Percentiles rank a stretch among this genome's conserved stretches.
These are phyloP conservation scores for Schizosaccharomyces versatilis DNA, from an alignment of 1,139 yeast genomes.

Conservation along the genomic window DNA sequence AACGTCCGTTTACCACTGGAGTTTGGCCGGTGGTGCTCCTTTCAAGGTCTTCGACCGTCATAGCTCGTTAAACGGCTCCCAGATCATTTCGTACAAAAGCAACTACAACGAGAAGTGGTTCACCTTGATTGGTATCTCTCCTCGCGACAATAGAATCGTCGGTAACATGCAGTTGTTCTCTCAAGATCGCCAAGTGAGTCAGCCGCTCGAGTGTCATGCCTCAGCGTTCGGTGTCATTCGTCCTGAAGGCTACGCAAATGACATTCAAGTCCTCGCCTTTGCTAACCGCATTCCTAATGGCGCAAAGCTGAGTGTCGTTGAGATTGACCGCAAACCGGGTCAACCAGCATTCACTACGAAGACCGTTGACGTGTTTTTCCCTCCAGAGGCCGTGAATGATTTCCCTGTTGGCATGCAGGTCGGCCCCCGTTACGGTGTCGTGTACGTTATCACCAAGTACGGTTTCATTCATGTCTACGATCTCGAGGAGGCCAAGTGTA, in stretches of 20 bases:
- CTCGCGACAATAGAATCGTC: conserved; percentile 82
- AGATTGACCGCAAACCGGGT: conserved; percentile 77
- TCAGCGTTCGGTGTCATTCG: conserved; percentile 64
- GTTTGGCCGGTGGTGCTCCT: conserved; percentile 62
- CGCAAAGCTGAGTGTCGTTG: conserved; percentile 78
- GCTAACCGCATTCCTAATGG: conserved; percentile 72
- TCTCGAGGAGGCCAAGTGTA: conserved; percentile 72
- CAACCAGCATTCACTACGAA: conserved; percentile 77
- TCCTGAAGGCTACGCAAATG: conserved; percentile 49
- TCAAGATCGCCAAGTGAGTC: conserved; percentile 73
- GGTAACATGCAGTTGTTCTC: conserved; percentile 91
- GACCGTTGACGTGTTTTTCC: conserved; percentile 82
- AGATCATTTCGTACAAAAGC: conserved; percentile 75
- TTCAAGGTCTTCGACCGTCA: conserved; percentile 64
- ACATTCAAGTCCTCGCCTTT: conserved; percentile 69
- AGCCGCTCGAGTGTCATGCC: conserved; percentile 95
- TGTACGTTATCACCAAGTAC: conserved; percentile 76
- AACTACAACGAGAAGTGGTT: conserved; percentile 76
- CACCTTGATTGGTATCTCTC: conserved; percentile 85
- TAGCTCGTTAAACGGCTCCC: conserved; percentile 53
- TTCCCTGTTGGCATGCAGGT: conserved; percentile 89
- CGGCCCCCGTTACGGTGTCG: conserved; percentile 63
- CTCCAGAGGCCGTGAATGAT: conserved; percentile 87
- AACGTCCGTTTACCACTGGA: conserved; percentile 55
- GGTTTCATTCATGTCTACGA: conserved; percentile 94